Evolutionary conservation across 768 basidiomycete genomes (phyloP).

Genomic region (Tubosaeta brunneosetosa): DNA sequence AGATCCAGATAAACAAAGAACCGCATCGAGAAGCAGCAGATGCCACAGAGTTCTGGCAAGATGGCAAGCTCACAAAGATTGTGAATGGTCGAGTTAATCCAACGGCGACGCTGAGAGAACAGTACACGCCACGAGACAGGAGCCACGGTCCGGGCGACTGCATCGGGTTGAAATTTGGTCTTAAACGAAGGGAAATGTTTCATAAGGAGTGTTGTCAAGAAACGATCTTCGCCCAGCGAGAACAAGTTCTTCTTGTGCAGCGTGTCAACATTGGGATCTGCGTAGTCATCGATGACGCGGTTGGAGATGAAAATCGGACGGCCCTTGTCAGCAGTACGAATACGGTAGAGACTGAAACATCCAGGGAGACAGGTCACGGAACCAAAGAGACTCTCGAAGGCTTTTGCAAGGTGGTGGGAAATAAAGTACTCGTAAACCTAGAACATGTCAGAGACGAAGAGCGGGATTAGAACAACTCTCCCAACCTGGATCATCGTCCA

Average conservation of each 20-base stretch:
- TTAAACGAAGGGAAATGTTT: slow-evolving; percentile 68
- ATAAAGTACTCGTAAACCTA: slow-evolving; percentile 69
- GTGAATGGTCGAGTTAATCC: slow-evolving; percentile 73
- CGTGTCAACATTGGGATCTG: slow-evolving; percentile 62
- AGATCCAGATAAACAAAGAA: slow-evolving; percentile 68
- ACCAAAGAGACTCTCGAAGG: slow-evolving; percentile 65
- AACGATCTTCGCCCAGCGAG: slow-evolving; percentile 68
- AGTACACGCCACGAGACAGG: slow-evolving; percentile 59
- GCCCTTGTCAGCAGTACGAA: slow-evolving; percentile 69
- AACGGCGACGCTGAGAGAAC: slow-evolving; percentile 64
- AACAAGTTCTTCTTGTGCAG: slow-evolving; percentile 70
- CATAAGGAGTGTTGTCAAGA: slow-evolving; percentile 61
- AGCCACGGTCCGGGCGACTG: slow-evolving; percentile 57
- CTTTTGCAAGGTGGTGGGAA: slow-evolving; percentile 62
- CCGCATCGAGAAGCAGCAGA: slow-evolving; percentile 73
- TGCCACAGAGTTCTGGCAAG: slow-evolving; percentile 59
- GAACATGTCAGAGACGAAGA: slow-evolving; percentile 1
- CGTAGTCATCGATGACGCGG: slow-evolving; percentile 65
- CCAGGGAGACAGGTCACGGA: slow-evolving; percentile 72
- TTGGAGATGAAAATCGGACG: slow-evolving; percentile 70
- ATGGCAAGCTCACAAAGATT: slow-evolving; percentile 63
- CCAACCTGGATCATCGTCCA: slow-evolving; percentile 74
- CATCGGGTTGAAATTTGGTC: slow-evolving; percentile 66
- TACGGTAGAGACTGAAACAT: slow-evolving; percentile 67
- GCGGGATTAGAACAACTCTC: not conserved